Base-by-base conservation (phyloP, 176 grass and related monocot species). In the Zizania latifolia region DNA sequence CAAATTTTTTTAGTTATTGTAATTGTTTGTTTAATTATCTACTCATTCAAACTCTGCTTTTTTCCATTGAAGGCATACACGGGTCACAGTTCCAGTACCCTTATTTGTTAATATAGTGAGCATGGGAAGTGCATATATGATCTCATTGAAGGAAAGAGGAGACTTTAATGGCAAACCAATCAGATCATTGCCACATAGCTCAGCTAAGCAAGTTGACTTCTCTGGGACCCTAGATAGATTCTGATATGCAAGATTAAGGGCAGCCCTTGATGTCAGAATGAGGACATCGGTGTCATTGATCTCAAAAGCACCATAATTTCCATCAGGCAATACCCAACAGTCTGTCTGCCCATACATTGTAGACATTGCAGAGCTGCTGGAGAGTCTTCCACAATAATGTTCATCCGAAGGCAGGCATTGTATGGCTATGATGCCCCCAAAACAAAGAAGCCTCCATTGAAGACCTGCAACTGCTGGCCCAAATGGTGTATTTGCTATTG, bases 281-380 rank as follows among this genome's bases (percentile, higher is more conserved):
- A 92, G 92, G 55, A 96, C 86, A 69, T 96, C 89, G 33, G 86
- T 89, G 7, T 92, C 89, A 61, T 92, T 96, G 65, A 92, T 87
- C 83, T 96, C 92, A 82, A 86, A 95, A 34, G 92, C 88, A 1
- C 88, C 88, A 62, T 95, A 90, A 2, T 62, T 83, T 27, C 88
- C 89, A 56, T 95, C 92, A 60, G 88, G 92, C 70, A 89, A 66
- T 8, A 95, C 92, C 89, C 92, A 95, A 46, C 86, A n/a, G n/a
- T n/a, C n/a, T n/a, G n/a, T n/a, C n/a, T n/a, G n/a, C n/a, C n/a
- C n/a, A n/a, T n/a, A n/a, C n/a, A n/a, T n/a, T n/a, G n/a, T n/a
- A n/a, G n/a, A n/a, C n/a, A n/a, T n/a, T n/a, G n/a, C n/a, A n/a
- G n/a, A n/a, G n/a, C n/a, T n/a, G n/a, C n/a, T n/a, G n/a, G n/a